phyloP scores from a whole-genome alignment of 2,329 filamentous ascomycete genomes.

The Penicillium sp. region DNA sequence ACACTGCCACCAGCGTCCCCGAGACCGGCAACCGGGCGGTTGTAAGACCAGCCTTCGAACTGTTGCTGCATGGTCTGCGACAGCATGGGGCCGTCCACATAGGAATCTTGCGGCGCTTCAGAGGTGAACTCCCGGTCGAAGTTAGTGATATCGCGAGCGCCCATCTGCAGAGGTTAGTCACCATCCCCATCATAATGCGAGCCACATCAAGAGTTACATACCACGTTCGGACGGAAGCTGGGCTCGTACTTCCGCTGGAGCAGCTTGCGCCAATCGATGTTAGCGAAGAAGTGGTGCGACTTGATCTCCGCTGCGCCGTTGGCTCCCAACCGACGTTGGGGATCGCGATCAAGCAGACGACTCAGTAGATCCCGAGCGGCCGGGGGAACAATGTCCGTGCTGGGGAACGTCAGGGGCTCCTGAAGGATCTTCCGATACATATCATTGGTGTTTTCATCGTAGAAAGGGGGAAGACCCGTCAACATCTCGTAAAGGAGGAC shows the following conservation, averaged over 20 bases:
- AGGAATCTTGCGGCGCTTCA: conserved; percentile 83
- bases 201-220: conserved; percentile 54
- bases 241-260: conserved; percentile 97
- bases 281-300: conserved; percentile 96
- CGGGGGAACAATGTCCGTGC: conserved; percentile 78
- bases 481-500: conserved; percentile 98
- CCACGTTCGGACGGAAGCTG: conserved; percentile 91
- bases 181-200: too few relatives aligned
- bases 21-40: conserved; percentile 83
- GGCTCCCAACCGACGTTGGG: conserved; percentile 77
- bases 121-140: conserved; percentile 88
- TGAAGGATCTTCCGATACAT: conserved; percentile 99
- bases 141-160: conserved; percentile 83
- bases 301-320: conserved; percentile 97
- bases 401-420: conserved; percentile 88
- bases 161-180: conserved; percentile 47
- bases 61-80: conserved; percentile 96
- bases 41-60: conserved; percentile 94
- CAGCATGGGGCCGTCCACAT: conserved; percentile 79
- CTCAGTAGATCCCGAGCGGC: conserved; percentile 87
- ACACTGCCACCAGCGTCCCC: conserved; percentile 90
- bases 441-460: conserved; percentile 97
- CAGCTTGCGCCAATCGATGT: conserved; percentile 96
- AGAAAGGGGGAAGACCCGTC: conserved; percentile 92
- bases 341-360: conserved; percentile 83